These are phyloP conservation scores for Eucalyptus pauciflora DNA, from an alignment of 345 rosid species.

Conservation along the genomic window DNA sequence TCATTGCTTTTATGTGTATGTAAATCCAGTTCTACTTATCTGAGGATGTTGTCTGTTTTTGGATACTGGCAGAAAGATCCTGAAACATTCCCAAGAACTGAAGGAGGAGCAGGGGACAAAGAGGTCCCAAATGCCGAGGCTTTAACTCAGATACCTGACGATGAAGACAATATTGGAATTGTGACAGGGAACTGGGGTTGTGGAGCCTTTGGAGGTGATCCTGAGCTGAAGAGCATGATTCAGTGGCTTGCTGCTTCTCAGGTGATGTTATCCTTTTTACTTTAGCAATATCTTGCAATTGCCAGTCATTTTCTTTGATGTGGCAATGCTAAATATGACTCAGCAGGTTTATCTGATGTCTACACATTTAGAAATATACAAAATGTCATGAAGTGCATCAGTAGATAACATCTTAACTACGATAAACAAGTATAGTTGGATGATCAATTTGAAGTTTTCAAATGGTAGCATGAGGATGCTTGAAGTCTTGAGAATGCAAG, in stretches of 20 bases:
- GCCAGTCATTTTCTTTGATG: not conserved
- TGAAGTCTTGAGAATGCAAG: not conserved
- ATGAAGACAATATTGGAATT: conserved; percentile 43
- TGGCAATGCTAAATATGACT: not conserved
- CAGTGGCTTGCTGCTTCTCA: conserved; percentile 99
- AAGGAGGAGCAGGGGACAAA: conserved; percentile 5
- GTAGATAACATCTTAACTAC: not conserved
- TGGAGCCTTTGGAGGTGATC: conserved; percentile 97
- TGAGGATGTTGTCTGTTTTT: not conserved
- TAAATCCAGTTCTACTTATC: not conserved
- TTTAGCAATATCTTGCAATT: not conserved
- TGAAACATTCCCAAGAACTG: conserved; percentile 9
- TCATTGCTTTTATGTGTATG: not conserved
- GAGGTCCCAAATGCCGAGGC: conserved; percentile 1
- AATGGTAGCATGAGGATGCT: not conserved
- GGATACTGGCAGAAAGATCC: conserved; percentile 8
- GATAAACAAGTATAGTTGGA: not conserved
- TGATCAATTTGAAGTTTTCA: not conserved
- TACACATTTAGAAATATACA: not conserved
- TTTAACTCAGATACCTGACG: conserved; percentile 3
- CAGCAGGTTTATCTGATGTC: not conserved
- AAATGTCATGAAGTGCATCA: not conserved
- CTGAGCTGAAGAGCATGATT: conserved; percentile 65
- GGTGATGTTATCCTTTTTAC: conserved; percentile 17
- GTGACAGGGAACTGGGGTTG: conserved; percentile 98